Evolutionary conservation across 2,329 filamentous ascomycete species (phyloP).

Genomic region (Phialophora expanda): DNA sequence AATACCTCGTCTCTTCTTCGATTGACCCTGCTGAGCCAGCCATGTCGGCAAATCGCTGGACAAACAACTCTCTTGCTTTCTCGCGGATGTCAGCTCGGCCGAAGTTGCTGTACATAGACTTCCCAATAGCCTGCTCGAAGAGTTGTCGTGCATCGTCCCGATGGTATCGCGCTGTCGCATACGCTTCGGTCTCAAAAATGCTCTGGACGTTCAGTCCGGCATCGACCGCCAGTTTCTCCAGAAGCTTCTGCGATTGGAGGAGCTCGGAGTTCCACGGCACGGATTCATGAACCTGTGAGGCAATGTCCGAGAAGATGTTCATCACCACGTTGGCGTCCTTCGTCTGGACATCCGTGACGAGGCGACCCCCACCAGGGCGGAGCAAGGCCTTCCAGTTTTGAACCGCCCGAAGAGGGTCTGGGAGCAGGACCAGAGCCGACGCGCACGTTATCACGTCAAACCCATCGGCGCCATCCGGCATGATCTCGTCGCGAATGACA

Average conservation of each 20-base stretch:
- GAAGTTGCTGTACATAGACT: constrained; percentile 29
- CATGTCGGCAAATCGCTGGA: constrained; percentile 14
- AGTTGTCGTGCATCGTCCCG: constrained; percentile 12
- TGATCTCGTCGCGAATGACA: constrained; percentile 3
- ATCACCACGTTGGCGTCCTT: constrained; percentile 29
- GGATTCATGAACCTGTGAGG: not conserved
- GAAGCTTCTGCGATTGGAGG: constrained; percentile 12
- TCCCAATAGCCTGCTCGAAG: constrained; percentile 26
- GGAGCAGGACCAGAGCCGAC: constrained; percentile 29
- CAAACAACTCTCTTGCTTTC: constrained; percentile 22
- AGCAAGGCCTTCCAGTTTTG: constrained; percentile 28
- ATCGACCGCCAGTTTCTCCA: constrained; percentile 21
- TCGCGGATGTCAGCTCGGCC: constrained; percentile 14
- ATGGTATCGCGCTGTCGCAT: constrained; percentile 18
- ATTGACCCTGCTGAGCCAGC: constrained; percentile 12
- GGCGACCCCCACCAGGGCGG: constrained; percentile 14
- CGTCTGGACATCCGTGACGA: constrained; percentile 35
- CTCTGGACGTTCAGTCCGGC: constrained; percentile 28
- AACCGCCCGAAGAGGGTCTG: constrained; percentile 25
- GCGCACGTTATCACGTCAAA: constrained; percentile 37
- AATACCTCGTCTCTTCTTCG: constrained; percentile 26
- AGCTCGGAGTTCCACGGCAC: constrained; percentile 24
- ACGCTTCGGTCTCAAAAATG: constrained; percentile 26
- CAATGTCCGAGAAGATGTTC: constrained; percentile 27
- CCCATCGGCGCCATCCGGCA: not conserved